phyloP scores from a whole-genome alignment of 805 yeast genomes.

The Kazachstania bromeliacearum region DNA sequence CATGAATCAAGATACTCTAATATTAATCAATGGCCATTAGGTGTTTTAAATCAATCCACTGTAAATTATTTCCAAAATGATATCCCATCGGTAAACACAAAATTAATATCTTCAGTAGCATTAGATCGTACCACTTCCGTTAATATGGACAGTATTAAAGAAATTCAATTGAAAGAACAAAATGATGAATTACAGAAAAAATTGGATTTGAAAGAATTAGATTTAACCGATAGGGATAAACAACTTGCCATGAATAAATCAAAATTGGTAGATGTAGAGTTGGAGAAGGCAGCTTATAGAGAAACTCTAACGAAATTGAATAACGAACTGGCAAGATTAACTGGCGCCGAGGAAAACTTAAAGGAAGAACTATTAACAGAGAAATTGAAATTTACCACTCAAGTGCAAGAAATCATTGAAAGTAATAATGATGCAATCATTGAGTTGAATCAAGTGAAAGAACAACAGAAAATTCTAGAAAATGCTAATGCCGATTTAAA shows the following conservation, averaged over 20 bases:
- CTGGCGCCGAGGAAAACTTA: conserved; percentile 15
- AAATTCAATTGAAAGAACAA: conserved; percentile 4
- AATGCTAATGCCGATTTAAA: neutral
- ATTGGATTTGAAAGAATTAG: too few relatives aligned
- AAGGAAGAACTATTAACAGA: conserved; percentile 20
- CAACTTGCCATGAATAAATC: conserved; percentile 2
- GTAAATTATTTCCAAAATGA: conserved; percentile 1
- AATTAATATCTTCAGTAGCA: neutral
- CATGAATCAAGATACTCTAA: conserved; percentile 63
- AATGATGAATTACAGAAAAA: conserved; percentile 1
- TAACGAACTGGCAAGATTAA: conserved; percentile 20
- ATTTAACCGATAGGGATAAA: neutral
- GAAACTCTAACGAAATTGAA: conserved; percentile 24
- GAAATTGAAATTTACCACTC: neutral
- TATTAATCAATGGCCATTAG: conserved; percentile 37
- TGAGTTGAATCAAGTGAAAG: neutral
- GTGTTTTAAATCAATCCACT: conserved; percentile 26
- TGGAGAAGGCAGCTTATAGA: conserved; percentile 24
- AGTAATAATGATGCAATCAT: neutral
- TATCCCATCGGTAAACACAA: neutral
- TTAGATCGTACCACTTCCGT: neutral
- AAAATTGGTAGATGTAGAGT: conserved; percentile 12
- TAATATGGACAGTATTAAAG: neutral
- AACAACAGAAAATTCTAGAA: neutral
- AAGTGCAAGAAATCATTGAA: neutral